Evolutionary conservation across 257 asterid species (phyloP).

Genomic region (Thymus mandschuricus): DNA sequence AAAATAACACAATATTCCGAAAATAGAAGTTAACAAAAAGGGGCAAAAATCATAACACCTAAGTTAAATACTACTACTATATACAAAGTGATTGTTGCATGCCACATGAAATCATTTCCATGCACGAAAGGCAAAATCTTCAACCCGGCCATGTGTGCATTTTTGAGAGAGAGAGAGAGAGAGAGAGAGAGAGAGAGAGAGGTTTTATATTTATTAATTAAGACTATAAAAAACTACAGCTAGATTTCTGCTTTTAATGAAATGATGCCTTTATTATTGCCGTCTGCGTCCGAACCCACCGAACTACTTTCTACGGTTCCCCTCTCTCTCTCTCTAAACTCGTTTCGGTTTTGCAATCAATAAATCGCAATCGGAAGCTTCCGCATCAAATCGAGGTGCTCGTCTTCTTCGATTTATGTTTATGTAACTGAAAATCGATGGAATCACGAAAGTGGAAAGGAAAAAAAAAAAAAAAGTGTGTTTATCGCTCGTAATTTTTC

Average conservation of each 20-base stretch:
- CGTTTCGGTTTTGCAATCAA: constrained; percentile 9
- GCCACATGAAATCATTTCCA: constrained; percentile 28
- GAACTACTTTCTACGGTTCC: constrained; percentile 30
- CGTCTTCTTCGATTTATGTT: constrained; percentile 3
- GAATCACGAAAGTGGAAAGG: too few relatives aligned
- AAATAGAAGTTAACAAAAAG: constrained; percentile 5
- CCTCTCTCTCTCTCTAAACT: neutral
- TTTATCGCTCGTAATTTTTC: neutral
- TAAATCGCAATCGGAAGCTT: neutral
- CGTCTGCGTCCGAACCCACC: constrained; percentile 41
- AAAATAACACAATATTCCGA: neutral
- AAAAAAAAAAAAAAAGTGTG: neutral
- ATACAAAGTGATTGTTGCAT: neutral
- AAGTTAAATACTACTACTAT: neutral
- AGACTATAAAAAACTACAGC: neutral
- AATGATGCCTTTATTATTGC: constrained; percentile 47
- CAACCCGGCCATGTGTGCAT: constrained; percentile 6
- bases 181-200: neutral
- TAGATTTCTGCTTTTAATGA: constrained; percentile 39
- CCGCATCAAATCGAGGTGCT: constrained; percentile 11
- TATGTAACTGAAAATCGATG: neutral
- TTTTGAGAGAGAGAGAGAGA: constrained; percentile 31
- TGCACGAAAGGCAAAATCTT: constrained; percentile 12
- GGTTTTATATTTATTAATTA: too few relatives aligned
- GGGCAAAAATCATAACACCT: neutral